Evolutionary conservation across 2,329 filamentous ascomycete genomes (phyloP).

Genomic region (Phaeosphaeriaceae sp.): DNA sequence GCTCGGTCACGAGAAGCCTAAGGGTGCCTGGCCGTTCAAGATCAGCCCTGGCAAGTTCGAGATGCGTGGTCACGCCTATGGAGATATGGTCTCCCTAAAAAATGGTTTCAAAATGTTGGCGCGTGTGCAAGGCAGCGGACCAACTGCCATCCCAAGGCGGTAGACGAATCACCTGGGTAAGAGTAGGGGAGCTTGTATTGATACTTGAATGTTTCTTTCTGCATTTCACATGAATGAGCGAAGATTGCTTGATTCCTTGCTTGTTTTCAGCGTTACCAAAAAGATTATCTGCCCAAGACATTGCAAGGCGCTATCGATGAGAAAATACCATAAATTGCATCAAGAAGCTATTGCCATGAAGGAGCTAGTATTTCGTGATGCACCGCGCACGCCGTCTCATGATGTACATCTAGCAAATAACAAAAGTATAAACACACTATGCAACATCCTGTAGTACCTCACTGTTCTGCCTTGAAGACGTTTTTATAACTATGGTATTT

Average conservation of each 20-base stretch:
- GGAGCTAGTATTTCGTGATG: too few relatives aligned
- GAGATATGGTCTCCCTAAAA: conserved; percentile 92
- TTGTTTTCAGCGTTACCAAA: background rate
- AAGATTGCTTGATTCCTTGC: background rate
- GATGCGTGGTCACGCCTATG: conserved; percentile 86
- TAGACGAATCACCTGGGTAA: background rate
- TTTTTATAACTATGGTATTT: too few relatives aligned
- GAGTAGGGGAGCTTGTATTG: background rate
- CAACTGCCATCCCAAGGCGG: background rate
- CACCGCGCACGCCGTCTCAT: too few relatives aligned
- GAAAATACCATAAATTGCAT: background rate
- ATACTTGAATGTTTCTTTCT: background rate
- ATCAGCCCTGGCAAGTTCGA: conserved; percentile 94
- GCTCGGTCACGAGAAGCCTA: conserved; percentile 75
- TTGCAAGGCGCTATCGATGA: background rate
- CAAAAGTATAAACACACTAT: too few relatives aligned
- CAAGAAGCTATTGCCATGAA: too few relatives aligned
- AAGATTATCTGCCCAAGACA: background rate
- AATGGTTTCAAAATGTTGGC: conserved; percentile 91
- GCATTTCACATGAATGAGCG: background rate
- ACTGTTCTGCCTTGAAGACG: too few relatives aligned
- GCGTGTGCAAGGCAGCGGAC: conserved; percentile 11
- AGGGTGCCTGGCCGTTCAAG: conserved; percentile 84
- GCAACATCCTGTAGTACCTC: too few relatives aligned
- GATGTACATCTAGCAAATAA: too few relatives aligned